Conservation (phyloP, 768 basidiomycete species). For the Pholiota microspora region DNA sequence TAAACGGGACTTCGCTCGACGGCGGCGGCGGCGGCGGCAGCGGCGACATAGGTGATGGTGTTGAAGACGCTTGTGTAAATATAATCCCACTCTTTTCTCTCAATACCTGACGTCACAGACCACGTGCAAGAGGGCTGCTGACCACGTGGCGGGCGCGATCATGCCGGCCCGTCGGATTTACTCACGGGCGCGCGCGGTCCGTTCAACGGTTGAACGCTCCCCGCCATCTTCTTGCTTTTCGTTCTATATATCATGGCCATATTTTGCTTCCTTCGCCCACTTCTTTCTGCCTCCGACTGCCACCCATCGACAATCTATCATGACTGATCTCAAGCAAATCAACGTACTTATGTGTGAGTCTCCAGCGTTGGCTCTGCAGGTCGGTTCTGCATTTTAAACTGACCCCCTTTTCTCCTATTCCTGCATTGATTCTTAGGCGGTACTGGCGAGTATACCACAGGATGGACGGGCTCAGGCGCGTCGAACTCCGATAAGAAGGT, state of each 20-base stretch:
- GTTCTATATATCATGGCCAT: slow-evolving; percentile 6
- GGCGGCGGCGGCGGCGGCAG: slow-evolving; percentile 22
- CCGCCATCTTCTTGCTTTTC: slow-evolving; percentile 1
- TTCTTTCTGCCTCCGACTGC: slow-evolving; percentile 7
- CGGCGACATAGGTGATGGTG: slow-evolving; percentile 20
- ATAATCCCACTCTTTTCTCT: slow-evolving; percentile 11
- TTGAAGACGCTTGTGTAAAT: background rate
- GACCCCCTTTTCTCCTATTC: background rate
- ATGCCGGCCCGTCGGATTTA: background rate
- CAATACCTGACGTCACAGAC: slow-evolving; percentile 24
- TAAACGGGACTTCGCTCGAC: slow-evolving; percentile 47
- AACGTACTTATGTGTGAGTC: slow-evolving; percentile 79
- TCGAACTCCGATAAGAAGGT: slow-evolving; percentile 96
- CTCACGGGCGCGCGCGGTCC: slow-evolving; percentile 2
- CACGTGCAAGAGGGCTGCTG: slow-evolving; percentile 18
- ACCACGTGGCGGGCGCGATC: slow-evolving; percentile 12
- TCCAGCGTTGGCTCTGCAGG: too few relatives aligned
- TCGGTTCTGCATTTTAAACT: too few relatives aligned
- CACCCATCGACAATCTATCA: slow-evolving; percentile 18
- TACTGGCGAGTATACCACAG: slow-evolving; percentile 89
- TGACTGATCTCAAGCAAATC: slow-evolving; percentile 50
- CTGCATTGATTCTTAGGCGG: slow-evolving; percentile 12
- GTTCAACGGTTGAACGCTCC: background rate
- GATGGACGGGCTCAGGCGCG: slow-evolving; percentile 90
- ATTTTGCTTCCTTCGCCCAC: slow-evolving; percentile 5